Conservation (phyloP, 306 rosid genomes). For the Cicer bijugum region DNA sequence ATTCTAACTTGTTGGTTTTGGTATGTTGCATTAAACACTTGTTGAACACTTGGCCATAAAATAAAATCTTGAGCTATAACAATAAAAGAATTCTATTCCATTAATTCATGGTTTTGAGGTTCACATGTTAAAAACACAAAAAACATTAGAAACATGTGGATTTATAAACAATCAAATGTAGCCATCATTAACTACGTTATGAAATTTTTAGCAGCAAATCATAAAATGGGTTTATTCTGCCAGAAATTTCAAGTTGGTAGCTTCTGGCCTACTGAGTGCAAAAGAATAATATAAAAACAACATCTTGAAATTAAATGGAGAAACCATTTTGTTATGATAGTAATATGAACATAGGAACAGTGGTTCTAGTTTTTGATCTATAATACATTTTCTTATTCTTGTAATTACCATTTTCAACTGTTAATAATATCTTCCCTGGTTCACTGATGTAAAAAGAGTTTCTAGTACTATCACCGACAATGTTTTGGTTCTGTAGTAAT, state of each 20-base stretch:
- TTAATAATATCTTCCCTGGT: constrained; percentile 76
- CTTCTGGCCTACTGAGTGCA: constrained; percentile 16
- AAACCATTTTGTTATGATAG: constrained; percentile 33
- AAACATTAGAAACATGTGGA: constrained; percentile 6
- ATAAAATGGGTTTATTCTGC: constrained; percentile 31
- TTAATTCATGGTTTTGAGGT: constrained; percentile 24
- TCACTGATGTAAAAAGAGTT: constrained; percentile 83
- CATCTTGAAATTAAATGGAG: constrained; percentile 26
- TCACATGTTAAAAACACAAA: constrained; percentile 28
- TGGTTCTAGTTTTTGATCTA: constrained; percentile 66
- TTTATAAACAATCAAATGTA: constrained; percentile 29
- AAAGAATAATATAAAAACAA: constrained; percentile 29
- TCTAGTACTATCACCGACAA: constrained; percentile 61
- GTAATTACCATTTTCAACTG: constrained; percentile 66
- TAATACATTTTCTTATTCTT: constrained; percentile 68
- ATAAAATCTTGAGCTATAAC: neutral
- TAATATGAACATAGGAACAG: constrained; percentile 69
- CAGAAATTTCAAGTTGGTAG: constrained; percentile 15
- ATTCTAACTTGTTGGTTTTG: too few species aligned
- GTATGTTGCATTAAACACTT: too few species aligned
- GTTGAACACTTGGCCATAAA: neutral
- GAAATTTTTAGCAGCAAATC: constrained; percentile 7
- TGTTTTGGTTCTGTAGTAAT: constrained; percentile 66
- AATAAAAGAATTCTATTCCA: constrained; percentile 15
- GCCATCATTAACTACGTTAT: constrained; percentile 24